Percentiles rank a stretch among this genome's conserved stretches.
These are phyloP conservation scores for Thymus quinquecostatus DNA, from an alignment of 257 asterid genomes.

Conservation along the genomic window DNA sequence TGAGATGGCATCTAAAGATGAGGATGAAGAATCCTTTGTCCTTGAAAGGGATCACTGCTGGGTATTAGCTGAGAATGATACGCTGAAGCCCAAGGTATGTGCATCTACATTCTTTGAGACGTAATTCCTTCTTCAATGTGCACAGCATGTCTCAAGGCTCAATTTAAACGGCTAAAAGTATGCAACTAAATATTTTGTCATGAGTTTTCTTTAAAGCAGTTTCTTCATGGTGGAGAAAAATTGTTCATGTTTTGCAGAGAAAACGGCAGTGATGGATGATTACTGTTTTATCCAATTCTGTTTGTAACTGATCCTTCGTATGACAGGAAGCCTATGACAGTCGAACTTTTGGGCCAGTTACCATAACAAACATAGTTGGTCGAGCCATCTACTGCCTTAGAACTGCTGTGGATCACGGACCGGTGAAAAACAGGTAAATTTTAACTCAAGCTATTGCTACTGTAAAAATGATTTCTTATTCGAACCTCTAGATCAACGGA, in stretches of 20 bases:
- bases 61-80: constrained; percentile 80
- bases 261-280: constrained; percentile 11
- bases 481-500: background rate
- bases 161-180: background rate
- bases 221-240: background rate
- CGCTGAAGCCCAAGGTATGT: constrained; percentile 66
- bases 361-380: constrained; percentile 66
- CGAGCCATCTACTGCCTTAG: constrained; percentile 83
- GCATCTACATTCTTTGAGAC: constrained; percentile 14
- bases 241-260: background rate
- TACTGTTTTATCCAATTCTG: background rate
- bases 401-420: constrained; percentile 89
- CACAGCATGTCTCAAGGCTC: constrained; percentile 6
- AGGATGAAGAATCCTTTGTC: constrained; percentile 70
- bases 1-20: constrained; percentile 78
- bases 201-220: background rate
- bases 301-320: constrained; percentile 15
- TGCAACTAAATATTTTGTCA: background rate
- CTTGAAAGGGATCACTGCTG: constrained; percentile 82
- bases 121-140: constrained; percentile 4
- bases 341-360: constrained; percentile 80
- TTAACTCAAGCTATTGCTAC: background rate
- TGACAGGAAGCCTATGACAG: constrained; percentile 91
- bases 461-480: background rate
- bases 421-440: constrained; percentile 70